Base-by-base conservation (phyloP, 768 basidiomycete genomes). In the Rubroboletus pulcherrimus region DNA sequence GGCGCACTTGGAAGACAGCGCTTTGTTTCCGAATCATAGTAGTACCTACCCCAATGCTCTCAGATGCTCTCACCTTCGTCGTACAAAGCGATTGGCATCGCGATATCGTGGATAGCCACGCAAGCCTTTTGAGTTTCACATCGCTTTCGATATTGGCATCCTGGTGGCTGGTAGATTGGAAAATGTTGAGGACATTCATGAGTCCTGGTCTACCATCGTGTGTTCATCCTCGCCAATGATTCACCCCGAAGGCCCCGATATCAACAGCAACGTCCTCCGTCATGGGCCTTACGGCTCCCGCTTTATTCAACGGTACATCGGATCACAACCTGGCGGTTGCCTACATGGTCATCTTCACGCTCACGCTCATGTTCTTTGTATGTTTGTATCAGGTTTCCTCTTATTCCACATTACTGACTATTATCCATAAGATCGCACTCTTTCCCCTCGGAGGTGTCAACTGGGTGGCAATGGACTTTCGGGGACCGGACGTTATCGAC, bases 71-170 rank as follows among this genome's bases (percentile, higher is more conserved):
- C 14, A 63, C 83, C 26, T 72, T 88, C 12, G 71, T 87, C 19
- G 4, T 90, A 91, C 58, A 78, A 84, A 56, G 62, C 62, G 4
- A 67, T 86, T 4, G 86, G 88, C 11, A 63, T 82, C 10, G 37
- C 67, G 7, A 74, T 84, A 19, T 82, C 82, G 0, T 83, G 77
- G 74, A 43, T 79, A n/a, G 71, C 82, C 51, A 80, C 79, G 49
- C 79, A 80, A 57, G 62, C 85, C 49, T 89, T 86, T 62, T 89
- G 87, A 82, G 87, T 90, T 4, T 89, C 89, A 0, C 84, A 87
- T 63, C 78, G 86, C 26, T 90, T 91, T 63, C 75, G 88, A 45
- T 81, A 83, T 61, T 61, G 89, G 87, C 0, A 76, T 91, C 24
- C 63, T 89, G 1, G 80, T 81, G 4, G 86, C 87, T 0, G 87